These are phyloP conservation scores for Sporothrix inflata DNA, from an alignment of 2,329 filamentous ascomycete species.

Conservation along the genomic window DNA sequence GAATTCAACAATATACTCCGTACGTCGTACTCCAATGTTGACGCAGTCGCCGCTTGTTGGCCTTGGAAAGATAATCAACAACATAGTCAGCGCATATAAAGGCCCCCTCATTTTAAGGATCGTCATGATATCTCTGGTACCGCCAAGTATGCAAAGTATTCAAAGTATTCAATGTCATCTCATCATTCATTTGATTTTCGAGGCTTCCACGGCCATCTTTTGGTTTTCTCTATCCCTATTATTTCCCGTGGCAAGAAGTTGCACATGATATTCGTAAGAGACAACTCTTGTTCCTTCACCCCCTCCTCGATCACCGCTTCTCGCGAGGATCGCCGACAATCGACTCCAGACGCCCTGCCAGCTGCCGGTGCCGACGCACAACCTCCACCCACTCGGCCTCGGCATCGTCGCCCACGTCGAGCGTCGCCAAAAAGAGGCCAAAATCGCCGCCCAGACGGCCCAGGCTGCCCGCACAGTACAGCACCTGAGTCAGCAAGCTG, in stretches of 20 bases:
- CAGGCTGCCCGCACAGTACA: slow-evolving; percentile 91
- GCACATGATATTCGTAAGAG: too few relatives aligned
- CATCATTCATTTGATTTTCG: neutral
- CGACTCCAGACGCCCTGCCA: slow-evolving; percentile 77
- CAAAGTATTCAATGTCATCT: neutral
- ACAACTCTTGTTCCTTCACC: too few relatives aligned
- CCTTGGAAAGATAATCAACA: too few relatives aligned
- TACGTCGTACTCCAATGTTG: too few relatives aligned
- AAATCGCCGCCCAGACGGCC: slow-evolving; percentile 92
- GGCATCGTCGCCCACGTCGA: slow-evolving; percentile 50
- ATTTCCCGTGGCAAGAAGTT: too few relatives aligned
- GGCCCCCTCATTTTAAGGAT: neutral
- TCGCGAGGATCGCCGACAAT: slow-evolving; percentile 61
- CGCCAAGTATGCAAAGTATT: neutral
- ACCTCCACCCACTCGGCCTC: slow-evolving; percentile 82
- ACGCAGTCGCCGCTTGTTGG: too few relatives aligned
- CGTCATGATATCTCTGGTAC: neutral
- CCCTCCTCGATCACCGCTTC: slow-evolving; percentile 19
- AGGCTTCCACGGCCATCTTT: neutral
- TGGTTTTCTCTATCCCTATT: neutral
- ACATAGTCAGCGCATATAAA: neutral
- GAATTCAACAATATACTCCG: too few relatives aligned
- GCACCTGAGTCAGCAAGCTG: slow-evolving; percentile 85
- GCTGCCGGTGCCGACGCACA: slow-evolving; percentile 81
- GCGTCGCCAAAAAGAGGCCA: slow-evolving; percentile 77